Evolutionary conservation across 805 yeast genomes (phyloP).

Genomic region (Ogataea angusta): DNA sequence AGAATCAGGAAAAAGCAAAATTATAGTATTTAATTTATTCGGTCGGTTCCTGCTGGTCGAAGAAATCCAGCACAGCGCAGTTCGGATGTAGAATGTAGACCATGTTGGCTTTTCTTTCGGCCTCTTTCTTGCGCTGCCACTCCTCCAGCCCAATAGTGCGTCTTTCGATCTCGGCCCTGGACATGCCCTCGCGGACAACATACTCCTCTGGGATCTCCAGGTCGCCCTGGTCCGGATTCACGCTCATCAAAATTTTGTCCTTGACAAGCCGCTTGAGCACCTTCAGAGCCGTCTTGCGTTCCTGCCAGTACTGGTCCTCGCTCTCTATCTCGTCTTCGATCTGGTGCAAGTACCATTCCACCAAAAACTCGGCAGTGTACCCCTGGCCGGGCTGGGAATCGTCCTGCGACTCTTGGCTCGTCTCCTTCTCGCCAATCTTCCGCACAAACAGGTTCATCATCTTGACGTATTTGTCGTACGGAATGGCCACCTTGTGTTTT

Average conservation of each 20-base stretch:
- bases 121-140: constrained; percentile 22
- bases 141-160: constrained; percentile 23
- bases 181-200: constrained; percentile 20
- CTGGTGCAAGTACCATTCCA: constrained; percentile 77
- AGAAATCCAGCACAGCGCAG: constrained; percentile 71
- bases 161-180: constrained; percentile 25
- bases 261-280: constrained; percentile 80
- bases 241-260: constrained; percentile 76
- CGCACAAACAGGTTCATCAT: constrained; percentile 79
- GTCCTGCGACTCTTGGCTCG: constrained; percentile 5
- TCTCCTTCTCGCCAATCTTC: constrained; percentile 36
- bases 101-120: constrained; percentile 30
- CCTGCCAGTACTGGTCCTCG: constrained; percentile 68
- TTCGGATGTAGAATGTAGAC: constrained; percentile 73
- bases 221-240: constrained; percentile 41
- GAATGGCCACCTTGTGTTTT: constrained; percentile 47
- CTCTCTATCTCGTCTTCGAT: constrained; percentile 67
- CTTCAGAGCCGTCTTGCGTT: constrained; percentile 68
- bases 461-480: constrained; percentile 82
- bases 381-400: constrained; percentile 49
- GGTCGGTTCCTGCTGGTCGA: constrained; percentile 35
- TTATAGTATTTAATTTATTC: constrained; percentile 8
- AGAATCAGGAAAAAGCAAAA: constrained; percentile 12
- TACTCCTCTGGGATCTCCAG: constrained; percentile 32
- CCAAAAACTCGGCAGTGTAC: constrained; percentile 61